phyloP scores from a whole-genome alignment of 2,329 filamentous ascomycete species.

The Cercospora sojina region DNA sequence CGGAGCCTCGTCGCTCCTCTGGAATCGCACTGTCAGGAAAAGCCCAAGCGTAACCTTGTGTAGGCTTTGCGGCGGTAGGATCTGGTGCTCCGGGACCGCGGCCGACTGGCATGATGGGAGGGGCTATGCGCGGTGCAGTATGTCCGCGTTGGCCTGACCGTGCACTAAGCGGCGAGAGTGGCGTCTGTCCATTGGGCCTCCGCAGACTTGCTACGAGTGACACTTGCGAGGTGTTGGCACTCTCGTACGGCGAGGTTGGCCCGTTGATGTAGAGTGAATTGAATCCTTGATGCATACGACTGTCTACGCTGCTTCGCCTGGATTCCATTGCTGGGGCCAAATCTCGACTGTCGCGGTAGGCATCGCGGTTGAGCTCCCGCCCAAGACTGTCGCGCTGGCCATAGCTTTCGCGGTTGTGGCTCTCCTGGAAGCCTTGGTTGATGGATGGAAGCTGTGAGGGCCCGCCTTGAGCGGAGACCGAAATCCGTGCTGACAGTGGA shows the following conservation, averaged over 20 bases:
- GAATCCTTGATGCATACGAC: slow-evolving; percentile 71
- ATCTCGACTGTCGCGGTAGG: slow-evolving; percentile 42
- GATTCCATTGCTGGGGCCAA: slow-evolving; percentile 55
- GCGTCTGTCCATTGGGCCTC: slow-evolving; percentile 47
- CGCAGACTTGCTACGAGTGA: slow-evolving; percentile 71
- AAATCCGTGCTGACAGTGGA: slow-evolving; percentile 42
- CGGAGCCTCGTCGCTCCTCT: slow-evolving; percentile 46
- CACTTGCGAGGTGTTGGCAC: slow-evolving; percentile 72
- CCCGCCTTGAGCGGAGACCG: slow-evolving; percentile 38
- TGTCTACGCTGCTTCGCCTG: slow-evolving; percentile 76
- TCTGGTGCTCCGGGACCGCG: slow-evolving; percentile 64
- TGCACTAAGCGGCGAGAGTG: slow-evolving; percentile 47
- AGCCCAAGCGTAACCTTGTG: slow-evolving; percentile 80
- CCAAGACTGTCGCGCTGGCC: slow-evolving; percentile 29
- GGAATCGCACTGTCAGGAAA: slow-evolving; percentile 71
- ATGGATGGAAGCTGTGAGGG: slow-evolving; percentile 53
- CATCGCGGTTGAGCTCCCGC: slow-evolving; percentile 30
- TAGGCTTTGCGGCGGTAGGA: slow-evolving; percentile 69
- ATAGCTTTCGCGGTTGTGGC: slow-evolving; percentile 46
- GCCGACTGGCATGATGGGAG: slow-evolving; percentile 69
- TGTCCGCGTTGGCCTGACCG: slow-evolving; percentile 37
- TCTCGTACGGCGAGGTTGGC: slow-evolving; percentile 68
- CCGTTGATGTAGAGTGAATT: slow-evolving; percentile 64
- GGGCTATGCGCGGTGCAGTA: slow-evolving; percentile 62
- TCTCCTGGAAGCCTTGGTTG: slow-evolving; percentile 53